Conservation (phyloP, 805 yeast genomes). For the Candida oleophila region DNA sequence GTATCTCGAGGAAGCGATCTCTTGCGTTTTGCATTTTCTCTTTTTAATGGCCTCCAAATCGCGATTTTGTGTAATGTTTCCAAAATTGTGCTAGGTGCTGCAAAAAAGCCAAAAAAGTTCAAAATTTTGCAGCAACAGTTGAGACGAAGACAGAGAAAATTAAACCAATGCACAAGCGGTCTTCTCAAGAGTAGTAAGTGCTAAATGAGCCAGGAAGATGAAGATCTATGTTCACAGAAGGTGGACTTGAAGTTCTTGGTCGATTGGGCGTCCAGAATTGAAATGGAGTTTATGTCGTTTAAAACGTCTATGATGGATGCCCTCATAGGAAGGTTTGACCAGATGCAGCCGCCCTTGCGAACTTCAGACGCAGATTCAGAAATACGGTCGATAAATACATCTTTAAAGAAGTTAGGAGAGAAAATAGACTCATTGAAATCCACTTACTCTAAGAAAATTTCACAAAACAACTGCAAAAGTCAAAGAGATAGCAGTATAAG, state of each 20-base stretch:
- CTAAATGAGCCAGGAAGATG: too few species aligned
- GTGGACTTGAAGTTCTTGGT: constrained; percentile 13
- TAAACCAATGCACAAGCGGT: too few species aligned
- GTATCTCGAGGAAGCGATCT: not conserved
- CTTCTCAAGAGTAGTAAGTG: too few species aligned
- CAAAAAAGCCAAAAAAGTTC: not conserved
- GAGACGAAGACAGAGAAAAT: not conserved
- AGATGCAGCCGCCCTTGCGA: not conserved
- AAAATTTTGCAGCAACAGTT: not conserved
- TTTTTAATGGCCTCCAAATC: not conserved
- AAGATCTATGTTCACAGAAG: too few species aligned
- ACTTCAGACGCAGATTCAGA: not conserved
- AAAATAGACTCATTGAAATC: not conserved
- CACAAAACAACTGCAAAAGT: not conserved
- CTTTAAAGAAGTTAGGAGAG: not conserved
- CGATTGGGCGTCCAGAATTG: constrained; percentile 31
- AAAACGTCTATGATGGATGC: constrained; percentile 15
- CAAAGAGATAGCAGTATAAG: not conserved
- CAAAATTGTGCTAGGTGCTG: not conserved
- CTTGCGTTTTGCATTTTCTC: not conserved
- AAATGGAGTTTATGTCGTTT: constrained; percentile 26
- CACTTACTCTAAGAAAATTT: not conserved
- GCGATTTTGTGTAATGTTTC: not conserved
- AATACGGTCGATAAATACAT: not conserved
- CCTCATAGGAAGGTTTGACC: not conserved